phyloP scores from a whole-genome alignment of 1,284 basidiomycete species.

The Ustilago cynodontis region DNA sequence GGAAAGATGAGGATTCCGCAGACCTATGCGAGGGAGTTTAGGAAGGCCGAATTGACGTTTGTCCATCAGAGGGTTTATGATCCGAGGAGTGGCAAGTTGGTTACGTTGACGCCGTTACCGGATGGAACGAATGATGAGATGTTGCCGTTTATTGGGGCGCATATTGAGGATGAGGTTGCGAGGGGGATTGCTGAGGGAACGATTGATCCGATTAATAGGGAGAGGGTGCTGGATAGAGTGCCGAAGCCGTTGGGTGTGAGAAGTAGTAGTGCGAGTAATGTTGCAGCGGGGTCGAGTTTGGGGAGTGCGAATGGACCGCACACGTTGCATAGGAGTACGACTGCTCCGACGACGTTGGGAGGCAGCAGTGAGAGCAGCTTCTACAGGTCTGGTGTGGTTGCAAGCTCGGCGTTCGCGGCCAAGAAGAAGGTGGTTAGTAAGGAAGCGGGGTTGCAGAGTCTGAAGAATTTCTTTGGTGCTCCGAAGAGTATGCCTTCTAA shows the following conservation, averaged over 20 bases:
- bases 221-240: slow-evolving; percentile 73
- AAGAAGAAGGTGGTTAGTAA: slow-evolving; percentile 44
- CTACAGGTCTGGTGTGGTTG: slow-evolving; percentile 14
- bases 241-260: slow-evolving; percentile 20
- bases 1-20: slow-evolving; percentile 85
- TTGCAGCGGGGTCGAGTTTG: not conserved
- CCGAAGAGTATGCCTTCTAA: not conserved
- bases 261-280: slow-evolving; percentile 24
- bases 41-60: slow-evolving; percentile 88
- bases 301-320: not conserved
- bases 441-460: slow-evolving; percentile 43
- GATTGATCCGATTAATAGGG: slow-evolving; percentile 80
- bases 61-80: slow-evolving; percentile 93
- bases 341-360: slow-evolving; percentile 12
- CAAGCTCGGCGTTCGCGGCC: not conserved
- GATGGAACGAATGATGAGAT: slow-evolving; percentile 47
- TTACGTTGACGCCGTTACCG: slow-evolving; percentile 62
- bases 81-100: slow-evolving; percentile 72
- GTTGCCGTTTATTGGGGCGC: slow-evolving; percentile 62
- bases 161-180: slow-evolving; percentile 67
- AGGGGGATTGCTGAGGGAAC: slow-evolving; percentile 80
- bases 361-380: slow-evolving; percentile 18
- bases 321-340: slow-evolving; percentile 27
- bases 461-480: slow-evolving; percentile 40
- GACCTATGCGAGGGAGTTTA: slow-evolving; percentile 75